Conservation (phyloP, 1,284 basidiomycete genomes). For the Tausonia pullulans region DNA sequence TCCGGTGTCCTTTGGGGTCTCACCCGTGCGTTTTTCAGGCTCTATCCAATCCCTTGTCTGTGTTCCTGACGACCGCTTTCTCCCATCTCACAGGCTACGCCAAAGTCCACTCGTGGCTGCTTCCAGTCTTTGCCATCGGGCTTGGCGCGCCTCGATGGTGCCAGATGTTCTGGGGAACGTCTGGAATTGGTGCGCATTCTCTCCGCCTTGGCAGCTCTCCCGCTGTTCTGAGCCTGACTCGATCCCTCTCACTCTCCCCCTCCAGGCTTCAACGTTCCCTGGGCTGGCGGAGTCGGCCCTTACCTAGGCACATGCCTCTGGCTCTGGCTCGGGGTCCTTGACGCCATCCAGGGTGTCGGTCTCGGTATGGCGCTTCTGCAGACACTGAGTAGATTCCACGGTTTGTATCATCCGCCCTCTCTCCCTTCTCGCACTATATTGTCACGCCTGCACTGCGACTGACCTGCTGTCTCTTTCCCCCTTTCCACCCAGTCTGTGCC, state of each 20-base stretch:
- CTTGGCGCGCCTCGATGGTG: constrained; percentile 86
- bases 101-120: constrained; percentile 83
- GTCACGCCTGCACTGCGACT: background rate
- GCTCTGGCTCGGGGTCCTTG: constrained; percentile 87
- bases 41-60: background rate
- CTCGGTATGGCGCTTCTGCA: constrained; percentile 31
- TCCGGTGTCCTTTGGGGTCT: background rate
- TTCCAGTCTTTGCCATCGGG: constrained; percentile 89
- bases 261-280: constrained; percentile 61
- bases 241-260: background rate
- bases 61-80: background rate
- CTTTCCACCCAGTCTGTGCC: constrained; percentile 65
- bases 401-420: background rate
- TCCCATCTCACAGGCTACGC: constrained; percentile 44
- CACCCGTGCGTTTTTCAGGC: background rate
- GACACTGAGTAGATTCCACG: constrained; percentile 15
- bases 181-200: constrained; percentile 25
- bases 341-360: constrained; percentile 84
- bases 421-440: constrained; percentile 33
- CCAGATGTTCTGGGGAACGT: constrained; percentile 47
- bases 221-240: no score
- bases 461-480: constrained; percentile 44
- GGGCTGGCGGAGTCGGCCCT: constrained; percentile 71
- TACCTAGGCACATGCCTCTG: constrained; percentile 76
- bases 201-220: background rate